phyloP scores from a whole-genome alignment of 148 eudicot species.

The Dianthus caryophyllus region DNA sequence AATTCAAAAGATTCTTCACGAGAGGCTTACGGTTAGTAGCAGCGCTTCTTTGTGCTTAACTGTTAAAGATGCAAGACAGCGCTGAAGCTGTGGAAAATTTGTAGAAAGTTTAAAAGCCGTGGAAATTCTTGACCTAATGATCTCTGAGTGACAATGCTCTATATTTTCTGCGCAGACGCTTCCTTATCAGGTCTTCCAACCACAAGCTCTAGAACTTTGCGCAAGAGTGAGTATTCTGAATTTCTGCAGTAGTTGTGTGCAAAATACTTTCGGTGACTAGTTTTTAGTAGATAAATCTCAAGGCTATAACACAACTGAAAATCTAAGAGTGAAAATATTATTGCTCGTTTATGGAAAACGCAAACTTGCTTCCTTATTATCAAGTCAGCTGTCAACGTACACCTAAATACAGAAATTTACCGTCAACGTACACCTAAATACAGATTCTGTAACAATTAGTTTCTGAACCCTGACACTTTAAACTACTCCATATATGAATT shows the following conservation, averaged over 20 bases:
- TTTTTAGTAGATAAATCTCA: too few species aligned
- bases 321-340: too few species aligned
- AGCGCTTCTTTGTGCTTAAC: conserved; percentile 6
- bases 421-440: too few species aligned
- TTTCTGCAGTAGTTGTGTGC: background rate
- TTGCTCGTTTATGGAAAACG: too few species aligned
- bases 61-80: background rate
- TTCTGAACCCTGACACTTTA: too few species aligned
- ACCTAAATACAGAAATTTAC: too few species aligned
- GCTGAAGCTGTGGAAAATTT: background rate
- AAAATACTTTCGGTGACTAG: background rate
- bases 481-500: too few species aligned
- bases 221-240: conserved; percentile 60
- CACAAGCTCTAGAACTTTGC: conserved; percentile 86
- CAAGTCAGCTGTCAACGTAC: too few species aligned
- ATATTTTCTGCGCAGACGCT: conserved; percentile 44
- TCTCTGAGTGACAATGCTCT: conserved; percentile 13
- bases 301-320: too few species aligned
- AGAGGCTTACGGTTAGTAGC: conserved; percentile 66
- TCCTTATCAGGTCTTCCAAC: conserved; percentile 67
- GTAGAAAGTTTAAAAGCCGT: background rate
- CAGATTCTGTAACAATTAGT: too few species aligned
- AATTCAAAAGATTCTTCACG: conserved; percentile 60
- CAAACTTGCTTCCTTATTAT: too few species aligned
- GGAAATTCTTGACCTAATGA: background rate